These are phyloP conservation scores for Zostera marina DNA, from an alignment of 116 monocot species.

Conservation along the genomic window DNA sequence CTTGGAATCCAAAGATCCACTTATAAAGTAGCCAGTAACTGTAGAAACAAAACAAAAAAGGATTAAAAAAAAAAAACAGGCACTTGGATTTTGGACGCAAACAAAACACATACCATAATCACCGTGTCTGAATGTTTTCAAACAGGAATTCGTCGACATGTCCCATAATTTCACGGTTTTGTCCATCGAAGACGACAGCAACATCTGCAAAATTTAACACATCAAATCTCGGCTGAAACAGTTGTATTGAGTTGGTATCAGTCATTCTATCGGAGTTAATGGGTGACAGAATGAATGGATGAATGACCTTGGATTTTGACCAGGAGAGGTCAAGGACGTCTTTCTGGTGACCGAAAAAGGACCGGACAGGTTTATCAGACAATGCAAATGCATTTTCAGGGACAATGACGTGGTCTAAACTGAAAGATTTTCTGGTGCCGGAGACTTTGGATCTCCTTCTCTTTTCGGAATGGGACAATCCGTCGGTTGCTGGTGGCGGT, in stretches of 20 bases:
- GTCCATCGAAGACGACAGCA: constrained; percentile 95
- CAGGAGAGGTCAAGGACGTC: constrained; percentile 94
- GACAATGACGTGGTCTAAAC: constrained; percentile 42
- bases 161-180: constrained; percentile 89
- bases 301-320: constrained; percentile 75
- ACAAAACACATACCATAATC: constrained; percentile 48
- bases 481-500: neutral
- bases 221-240: neutral
- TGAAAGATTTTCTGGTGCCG: constrained; percentile 38
- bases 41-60: constrained; percentile 4
- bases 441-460: constrained; percentile 26
- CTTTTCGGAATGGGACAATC: constrained; percentile 18
- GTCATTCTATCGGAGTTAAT: neutral
- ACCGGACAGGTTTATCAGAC: constrained; percentile 49
- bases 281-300: neutral
- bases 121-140: constrained; percentile 69
- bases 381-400: constrained; percentile 57
- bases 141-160: constrained; percentile 67
- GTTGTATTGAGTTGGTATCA: neutral
- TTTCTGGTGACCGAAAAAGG: constrained; percentile 57
- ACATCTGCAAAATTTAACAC: constrained; percentile 19
- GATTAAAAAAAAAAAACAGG: neutral
- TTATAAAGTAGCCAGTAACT: constrained; percentile 86
- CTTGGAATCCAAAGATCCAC: constrained; percentile 68
- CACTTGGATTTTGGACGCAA: neutral